Evolutionary conservation across 805 yeast genomes (phyloP).

Genomic region (Monosporozyma unispora): DNA sequence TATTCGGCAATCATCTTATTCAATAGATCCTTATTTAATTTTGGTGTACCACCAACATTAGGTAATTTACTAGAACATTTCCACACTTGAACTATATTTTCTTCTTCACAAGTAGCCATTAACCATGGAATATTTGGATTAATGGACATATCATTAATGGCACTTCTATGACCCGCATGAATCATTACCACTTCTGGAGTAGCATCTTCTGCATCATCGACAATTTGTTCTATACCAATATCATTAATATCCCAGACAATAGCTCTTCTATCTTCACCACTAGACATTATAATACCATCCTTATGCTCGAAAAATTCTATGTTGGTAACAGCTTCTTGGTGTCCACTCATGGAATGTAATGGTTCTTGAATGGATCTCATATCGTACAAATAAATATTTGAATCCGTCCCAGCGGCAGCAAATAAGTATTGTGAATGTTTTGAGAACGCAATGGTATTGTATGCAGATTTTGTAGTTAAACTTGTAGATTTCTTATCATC

Average conservation of each 20-base stretch:
- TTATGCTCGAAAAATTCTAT: slow-evolving; percentile 70
- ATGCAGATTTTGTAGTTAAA: slow-evolving; percentile 29
- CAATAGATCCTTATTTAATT: not conserved
- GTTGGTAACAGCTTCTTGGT: slow-evolving; percentile 59
- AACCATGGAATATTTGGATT: slow-evolving; percentile 68
- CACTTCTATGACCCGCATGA: slow-evolving; percentile 86
- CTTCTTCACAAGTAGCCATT: slow-evolving; percentile 46
- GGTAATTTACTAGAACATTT: slow-evolving; percentile 33
- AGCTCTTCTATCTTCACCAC: slow-evolving; percentile 68
- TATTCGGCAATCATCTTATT: not conserved
- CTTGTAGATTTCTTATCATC: slow-evolving; percentile 14
- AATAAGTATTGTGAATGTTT: slow-evolving; percentile 48
- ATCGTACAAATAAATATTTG: slow-evolving; percentile 59
- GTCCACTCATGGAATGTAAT: slow-evolving; percentile 73
- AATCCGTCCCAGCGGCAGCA: slow-evolving; percentile 64
- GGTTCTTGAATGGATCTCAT: slow-evolving; percentile 39
- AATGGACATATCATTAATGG: slow-evolving; percentile 65
- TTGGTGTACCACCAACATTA: slow-evolving; percentile 20
- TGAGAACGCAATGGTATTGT: slow-evolving; percentile 61
- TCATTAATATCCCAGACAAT: slow-evolving; percentile 72
- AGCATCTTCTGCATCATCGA: slow-evolving; percentile 86
- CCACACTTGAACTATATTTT: slow-evolving; percentile 40
- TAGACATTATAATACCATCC: slow-evolving; percentile 72
- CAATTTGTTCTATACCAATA: slow-evolving; percentile 77
- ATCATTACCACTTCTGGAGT: slow-evolving; percentile 82